Conservation (phyloP, 352 stramenopile species). For the Phytophthora niederhauseri region DNA sequence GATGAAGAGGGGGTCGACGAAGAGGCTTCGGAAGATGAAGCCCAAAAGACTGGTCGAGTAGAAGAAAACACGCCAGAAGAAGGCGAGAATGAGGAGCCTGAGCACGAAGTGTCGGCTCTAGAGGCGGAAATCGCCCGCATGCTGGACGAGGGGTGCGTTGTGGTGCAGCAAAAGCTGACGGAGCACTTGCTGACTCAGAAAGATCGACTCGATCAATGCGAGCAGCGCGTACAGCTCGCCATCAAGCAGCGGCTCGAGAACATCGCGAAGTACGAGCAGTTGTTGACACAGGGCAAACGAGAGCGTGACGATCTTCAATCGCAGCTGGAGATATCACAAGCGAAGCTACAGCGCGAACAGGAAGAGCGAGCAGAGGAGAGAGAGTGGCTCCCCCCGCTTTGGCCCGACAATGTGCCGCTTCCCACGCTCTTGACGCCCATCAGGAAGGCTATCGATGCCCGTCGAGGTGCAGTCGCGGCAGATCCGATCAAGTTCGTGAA, state of each 20-base stretch:
- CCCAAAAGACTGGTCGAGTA: neutral
- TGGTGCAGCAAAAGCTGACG: constrained; percentile 19
- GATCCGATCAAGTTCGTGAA: constrained; percentile 26
- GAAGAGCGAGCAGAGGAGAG: constrained; percentile 63
- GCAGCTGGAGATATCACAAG: constrained; percentile 26
- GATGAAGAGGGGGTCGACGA: neutral
- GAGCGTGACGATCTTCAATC: constrained; percentile 14
- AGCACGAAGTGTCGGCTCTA: constrained; percentile 21
- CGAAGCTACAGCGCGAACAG: constrained; percentile 41
- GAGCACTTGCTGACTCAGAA: constrained; percentile 15
- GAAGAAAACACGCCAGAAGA: neutral
- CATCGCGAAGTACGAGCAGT: constrained; percentile 6
- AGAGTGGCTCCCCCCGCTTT: constrained; percentile 67
- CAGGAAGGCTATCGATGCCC: constrained; percentile 22
- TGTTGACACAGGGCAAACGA: constrained; percentile 3
- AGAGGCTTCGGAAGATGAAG: neutral
- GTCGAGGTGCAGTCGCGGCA: neutral
- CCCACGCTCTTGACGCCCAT: constrained; percentile 61
- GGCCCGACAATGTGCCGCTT: constrained; percentile 59
- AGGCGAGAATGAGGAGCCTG: constrained; percentile 1
- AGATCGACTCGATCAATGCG: constrained; percentile 13
- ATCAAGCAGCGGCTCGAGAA: constrained; percentile 7
- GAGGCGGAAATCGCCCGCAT: constrained; percentile 28
- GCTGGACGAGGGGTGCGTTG: constrained; percentile 26
- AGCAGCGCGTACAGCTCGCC: constrained; percentile 18